A percentile compares a stretch with the other conserved stretches of the same genome.
Evolutionary conservation across 73 alveolate species (phyloP).

Genomic region (Breviolum minutum): DNA sequence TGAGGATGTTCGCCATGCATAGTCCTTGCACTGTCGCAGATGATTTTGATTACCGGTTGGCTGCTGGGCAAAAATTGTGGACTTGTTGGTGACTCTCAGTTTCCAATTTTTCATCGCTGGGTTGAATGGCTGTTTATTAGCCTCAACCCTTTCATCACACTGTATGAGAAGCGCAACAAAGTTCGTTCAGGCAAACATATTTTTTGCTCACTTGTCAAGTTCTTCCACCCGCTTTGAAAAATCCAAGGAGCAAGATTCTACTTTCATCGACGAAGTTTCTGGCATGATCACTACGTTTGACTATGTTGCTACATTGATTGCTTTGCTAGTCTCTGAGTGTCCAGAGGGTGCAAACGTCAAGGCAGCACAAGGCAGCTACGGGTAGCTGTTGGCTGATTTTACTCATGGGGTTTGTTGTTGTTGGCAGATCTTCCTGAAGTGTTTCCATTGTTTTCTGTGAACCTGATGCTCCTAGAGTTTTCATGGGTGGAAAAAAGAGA

Average conservation of each 20-base stretch:
- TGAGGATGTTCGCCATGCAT: constrained; percentile 80
- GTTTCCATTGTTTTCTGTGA: background rate
- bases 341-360: constrained; percentile 53
- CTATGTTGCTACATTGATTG: constrained; percentile 15
- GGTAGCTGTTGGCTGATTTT: background rate
- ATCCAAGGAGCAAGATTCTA: background rate
- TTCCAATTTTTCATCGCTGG: too few species aligned
- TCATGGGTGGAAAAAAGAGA: background rate
- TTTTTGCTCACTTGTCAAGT: background rate
- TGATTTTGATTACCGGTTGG: background rate
- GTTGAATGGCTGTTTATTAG: too few species aligned
- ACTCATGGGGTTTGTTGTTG: background rate
- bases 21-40: background rate
- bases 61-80: background rate
- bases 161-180: too few species aligned
- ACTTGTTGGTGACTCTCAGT: background rate
- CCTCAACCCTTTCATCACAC: too few species aligned
- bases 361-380: background rate
- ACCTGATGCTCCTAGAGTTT: background rate
- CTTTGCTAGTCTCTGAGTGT: constrained; percentile 46
- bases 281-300: constrained; percentile 54
- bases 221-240: background rate
- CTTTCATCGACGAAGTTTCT: constrained; percentile 15
- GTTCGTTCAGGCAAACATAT: background rate
- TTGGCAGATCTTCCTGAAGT: background rate